Base-by-base conservation (phyloP, 176 grass and related monocot species). In the Elaeis guineensis region DNA sequence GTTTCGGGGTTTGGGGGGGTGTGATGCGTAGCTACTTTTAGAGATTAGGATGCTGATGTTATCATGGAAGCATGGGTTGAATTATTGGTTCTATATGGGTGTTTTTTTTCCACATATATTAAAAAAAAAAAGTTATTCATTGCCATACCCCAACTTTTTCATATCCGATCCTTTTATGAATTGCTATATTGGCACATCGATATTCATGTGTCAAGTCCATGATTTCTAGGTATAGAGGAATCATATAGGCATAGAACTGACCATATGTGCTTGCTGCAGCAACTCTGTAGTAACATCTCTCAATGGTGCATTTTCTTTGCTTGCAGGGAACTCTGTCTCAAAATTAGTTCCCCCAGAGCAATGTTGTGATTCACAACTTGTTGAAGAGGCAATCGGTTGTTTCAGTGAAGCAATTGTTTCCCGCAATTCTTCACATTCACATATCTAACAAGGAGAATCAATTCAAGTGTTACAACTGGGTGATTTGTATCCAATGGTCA, bases 371-470 rank as follows among this genome's bases (percentile, higher is more conserved):
- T 72, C 52, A 26, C 74, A 52, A 61, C 61, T 69, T 59, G 66
- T 54, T 65, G 79, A 81, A 60, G 66, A 53, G 48, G 74, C 76
- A 52, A 89, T 61, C 49, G 93, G 81, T 74, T 84, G 76, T 63
- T 93, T 93, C 23, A 98, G 70, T 58, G 59, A 79, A 76, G 63
- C 50, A 77, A 98, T 79, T 65, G 75, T 69, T 78, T 80, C 81
- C 68, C 83, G 85, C 53, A 86, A 75, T 75, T 81, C 82, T 74
- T 86, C 64, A 69, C 88, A 93, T 83, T 93, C 80, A 56, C 52
- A 70, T 74, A 80, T 89, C 94, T 98, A 76, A 39, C 52, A 48
- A 66, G 35, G 19, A 65, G 30, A 30, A 79, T 14, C 50, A 57
- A 78, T 66, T 69, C 16, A 61, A 65, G 60, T n/a, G n/a, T 55